A percentile compares a stretch with the other conserved stretches of the same genome.
phyloP scores from a whole-genome alignment of 768 basidiomycete species.

The Podaxis pistillaris region DNA sequence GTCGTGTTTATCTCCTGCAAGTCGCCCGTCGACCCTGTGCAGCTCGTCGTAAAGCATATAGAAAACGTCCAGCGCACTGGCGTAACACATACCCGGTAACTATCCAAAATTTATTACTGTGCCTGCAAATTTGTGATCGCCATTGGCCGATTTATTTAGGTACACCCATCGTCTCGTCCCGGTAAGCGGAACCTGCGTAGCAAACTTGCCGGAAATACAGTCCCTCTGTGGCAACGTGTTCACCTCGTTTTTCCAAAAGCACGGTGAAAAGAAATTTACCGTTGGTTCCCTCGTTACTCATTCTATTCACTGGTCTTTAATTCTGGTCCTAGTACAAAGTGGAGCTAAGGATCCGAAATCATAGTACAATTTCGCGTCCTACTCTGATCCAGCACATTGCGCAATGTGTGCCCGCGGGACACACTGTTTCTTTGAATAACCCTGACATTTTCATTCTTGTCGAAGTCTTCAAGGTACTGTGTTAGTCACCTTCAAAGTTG shows the following conservation, averaged over 20 bases:
- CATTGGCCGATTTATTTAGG: conserved; percentile 32
- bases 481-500: conserved; percentile 14
- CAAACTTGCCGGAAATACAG: conserved; percentile 70
- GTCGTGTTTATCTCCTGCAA: conserved; percentile 82
- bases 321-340: conserved; percentile 68
- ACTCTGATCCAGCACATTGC: conserved; percentile 67
- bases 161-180: conserved; percentile 72
- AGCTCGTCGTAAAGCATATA: conserved; percentile 63
- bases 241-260: conserved; percentile 46
- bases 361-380: conserved; percentile 62
- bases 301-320: background rate
- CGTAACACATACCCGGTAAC: conserved; percentile 62
- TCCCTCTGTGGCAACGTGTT: conserved; percentile 57
- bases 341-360: conserved; percentile 73
- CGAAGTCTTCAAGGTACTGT: conserved; percentile 75
- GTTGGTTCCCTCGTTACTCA: conserved; percentile 30
- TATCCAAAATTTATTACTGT: conserved; percentile 3
- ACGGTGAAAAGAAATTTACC: conserved; percentile 43
- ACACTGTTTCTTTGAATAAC: conserved; percentile 64
- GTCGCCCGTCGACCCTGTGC: conserved; percentile 74
- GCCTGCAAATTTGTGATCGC: background rate
- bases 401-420: conserved; percentile 64
- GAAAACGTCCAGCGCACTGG: conserved; percentile 62
- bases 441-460: conserved; percentile 76
- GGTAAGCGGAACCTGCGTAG: conserved; percentile 62